These are phyloP conservation scores for Rhododendron ovatum DNA, from an alignment of 148 eudicot species.

Conservation along the genomic window DNA sequence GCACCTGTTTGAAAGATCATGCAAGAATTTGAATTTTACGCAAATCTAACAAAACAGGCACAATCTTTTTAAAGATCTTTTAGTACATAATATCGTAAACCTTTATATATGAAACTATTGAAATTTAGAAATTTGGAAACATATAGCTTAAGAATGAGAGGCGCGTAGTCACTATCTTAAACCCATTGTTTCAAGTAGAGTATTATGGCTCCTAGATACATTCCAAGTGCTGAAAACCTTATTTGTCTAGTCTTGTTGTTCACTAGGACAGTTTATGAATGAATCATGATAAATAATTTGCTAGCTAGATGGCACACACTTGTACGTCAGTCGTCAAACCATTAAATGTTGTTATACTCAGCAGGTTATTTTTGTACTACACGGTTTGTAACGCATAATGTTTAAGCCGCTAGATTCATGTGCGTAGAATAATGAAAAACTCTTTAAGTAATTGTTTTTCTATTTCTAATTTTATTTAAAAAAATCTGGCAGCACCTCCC, in stretches of 20 bases:
- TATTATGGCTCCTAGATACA: no score
- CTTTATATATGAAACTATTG: no score
- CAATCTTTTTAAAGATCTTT: background rate
- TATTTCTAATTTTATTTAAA: background rate
- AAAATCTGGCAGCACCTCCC: constrained; percentile 1
- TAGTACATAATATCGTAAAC: background rate
- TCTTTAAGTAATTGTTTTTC: background rate
- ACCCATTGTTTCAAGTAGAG: no score
- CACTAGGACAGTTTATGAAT: no score
- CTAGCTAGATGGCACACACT: background rate
- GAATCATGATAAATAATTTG: no score
- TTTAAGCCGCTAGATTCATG: background rate
- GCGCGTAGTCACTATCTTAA: background rate
- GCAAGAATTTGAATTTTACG: background rate
- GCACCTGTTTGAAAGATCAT: background rate
- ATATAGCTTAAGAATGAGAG: background rate
- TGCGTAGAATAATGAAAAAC: background rate
- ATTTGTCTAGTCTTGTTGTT: no score
- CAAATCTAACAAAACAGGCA: background rate
- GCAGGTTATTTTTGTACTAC: background rate
- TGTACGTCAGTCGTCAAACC: no score
- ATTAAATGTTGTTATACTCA: no score
- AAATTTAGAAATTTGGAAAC: background rate
- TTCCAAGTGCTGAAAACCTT: no score
- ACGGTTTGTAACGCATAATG: no score